These are phyloP conservation scores for Schizophyllum amplum DNA, from an alignment of 1,284 basidiomycete species.

Conservation along the genomic window DNA sequence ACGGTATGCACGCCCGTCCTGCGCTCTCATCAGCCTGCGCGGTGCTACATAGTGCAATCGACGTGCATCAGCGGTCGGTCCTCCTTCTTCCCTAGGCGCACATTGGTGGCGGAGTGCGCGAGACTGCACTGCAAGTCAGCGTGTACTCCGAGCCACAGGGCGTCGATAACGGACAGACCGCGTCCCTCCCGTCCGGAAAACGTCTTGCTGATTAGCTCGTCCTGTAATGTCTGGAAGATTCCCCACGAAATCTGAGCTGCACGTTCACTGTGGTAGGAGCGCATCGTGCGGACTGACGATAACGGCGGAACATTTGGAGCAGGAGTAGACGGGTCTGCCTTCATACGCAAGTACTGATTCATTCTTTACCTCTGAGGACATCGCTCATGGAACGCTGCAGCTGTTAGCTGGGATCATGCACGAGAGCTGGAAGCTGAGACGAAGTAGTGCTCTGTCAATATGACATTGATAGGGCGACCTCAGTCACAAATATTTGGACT, in stretches of 20 bases:
- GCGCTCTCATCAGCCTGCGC: constrained; percentile 2
- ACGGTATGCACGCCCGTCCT: constrained; percentile 82
- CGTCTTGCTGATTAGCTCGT: constrained; percentile 79
- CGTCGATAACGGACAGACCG: constrained; percentile 53
- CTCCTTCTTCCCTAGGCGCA: constrained; percentile 67
- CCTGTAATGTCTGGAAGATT: constrained; percentile 58
- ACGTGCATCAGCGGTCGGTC: constrained; percentile 68
- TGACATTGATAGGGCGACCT: no score
- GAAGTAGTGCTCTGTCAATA: no score
- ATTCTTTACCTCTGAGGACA: constrained; percentile 33
- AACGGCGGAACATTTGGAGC: constrained; percentile 55
- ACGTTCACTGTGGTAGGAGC: background rate
- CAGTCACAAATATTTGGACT: no score
- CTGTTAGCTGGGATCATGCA: no score
- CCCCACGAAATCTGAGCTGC: background rate
- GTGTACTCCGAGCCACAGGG: constrained; percentile 1
- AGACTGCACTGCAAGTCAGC: constrained; percentile 37
- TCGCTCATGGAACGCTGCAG: no score
- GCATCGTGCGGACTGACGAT: constrained; percentile 37
- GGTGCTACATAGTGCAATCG: background rate
- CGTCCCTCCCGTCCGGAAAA: constrained; percentile 81
- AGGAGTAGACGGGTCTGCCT: constrained; percentile 53
- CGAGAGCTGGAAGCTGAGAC: no score
- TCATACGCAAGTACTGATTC: constrained; percentile 50
- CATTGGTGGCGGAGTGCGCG: constrained; percentile 71